Base-by-base conservation (phyloP, 805 yeast species). In the Blastobotrys americana region DNA sequence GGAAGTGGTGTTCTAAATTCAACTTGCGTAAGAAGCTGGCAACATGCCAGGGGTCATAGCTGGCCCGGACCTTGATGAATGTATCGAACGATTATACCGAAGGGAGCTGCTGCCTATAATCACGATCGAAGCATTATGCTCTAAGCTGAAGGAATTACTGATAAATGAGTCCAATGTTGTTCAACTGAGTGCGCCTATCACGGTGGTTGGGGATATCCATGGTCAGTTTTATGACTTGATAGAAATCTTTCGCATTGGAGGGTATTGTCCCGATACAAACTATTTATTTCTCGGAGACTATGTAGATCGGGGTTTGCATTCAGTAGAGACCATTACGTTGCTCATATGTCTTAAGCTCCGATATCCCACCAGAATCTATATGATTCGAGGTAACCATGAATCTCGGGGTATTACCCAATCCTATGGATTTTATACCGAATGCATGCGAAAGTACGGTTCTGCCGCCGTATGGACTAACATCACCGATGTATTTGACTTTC, bases 131-230 rank as follows among this genome's bases (percentile, higher is more conserved):
- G 83, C 86, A 31, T 64, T 84, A 10, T 87, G 96, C 58, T 81
- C 79, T 59, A 84, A 83, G 53, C 69, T 89, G 53, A 93, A 89
- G 63, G 93, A 88, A 45, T 76, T 84, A 48, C 71, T 93, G 41
- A 71, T 89, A 16, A 67, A 72, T 34, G 95, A 86, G 53, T 82
- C 95, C 48, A 93, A 93, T 59, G 94, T 93, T 31, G 86, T 90
- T 41, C 83, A 86, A 37, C 70, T 93, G 5, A 69, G 71, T 28
- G 77, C 94, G 2, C 98, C 98, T 1, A 86, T 93, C 8, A 87
- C 97, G 0, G 86, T 93, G 5, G 97, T 93, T 3, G 98, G 98
- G 1, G 98, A 93, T 60, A 90, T 93, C 38, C 98, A 93, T 57
- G 98, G 97, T 5, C 98, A 93, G 64, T 93, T 85, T 59, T 94